These are phyloP conservation scores for Epicoccum nigrum DNA, from an alignment of 2,329 filamentous ascomycete genomes.

Conservation along the genomic window DNA sequence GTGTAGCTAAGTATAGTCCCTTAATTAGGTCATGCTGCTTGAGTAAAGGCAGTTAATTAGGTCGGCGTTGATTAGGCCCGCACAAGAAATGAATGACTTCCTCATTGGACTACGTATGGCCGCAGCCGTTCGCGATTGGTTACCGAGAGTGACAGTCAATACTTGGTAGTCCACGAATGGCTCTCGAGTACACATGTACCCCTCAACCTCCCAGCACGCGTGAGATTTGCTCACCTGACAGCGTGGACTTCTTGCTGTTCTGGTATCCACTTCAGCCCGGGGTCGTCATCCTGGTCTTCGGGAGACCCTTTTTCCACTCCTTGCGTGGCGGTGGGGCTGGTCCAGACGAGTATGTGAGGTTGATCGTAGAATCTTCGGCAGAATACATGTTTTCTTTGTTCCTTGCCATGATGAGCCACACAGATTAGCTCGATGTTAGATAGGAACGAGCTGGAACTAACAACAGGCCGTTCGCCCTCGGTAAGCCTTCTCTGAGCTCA, in stretches of 20 bases:
- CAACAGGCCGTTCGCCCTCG: conserved; percentile 21
- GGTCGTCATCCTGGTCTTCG: conserved; percentile 24
- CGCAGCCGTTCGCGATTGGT: conserved; percentile 33
- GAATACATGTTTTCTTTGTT: background rate
- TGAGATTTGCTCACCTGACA: conserved; percentile 43
- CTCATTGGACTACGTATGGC: conserved; percentile 23
- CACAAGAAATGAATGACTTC: conserved; percentile 27
- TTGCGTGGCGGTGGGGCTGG: conserved; percentile 17
- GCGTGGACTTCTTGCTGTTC: conserved; percentile 27
- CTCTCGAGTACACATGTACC: conserved; percentile 39
- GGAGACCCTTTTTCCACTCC: conserved; percentile 17
- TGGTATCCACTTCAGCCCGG: conserved; percentile 12
- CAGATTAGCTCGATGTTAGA: conserved; percentile 5
- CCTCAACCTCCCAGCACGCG: conserved; percentile 25
- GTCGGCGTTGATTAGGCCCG: conserved; percentile 9
- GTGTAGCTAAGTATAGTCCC: conserved; percentile 39
- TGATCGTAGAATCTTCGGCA: conserved; percentile 10
- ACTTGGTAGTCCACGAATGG: conserved; percentile 45
- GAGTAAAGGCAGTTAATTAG: conserved; percentile 45
- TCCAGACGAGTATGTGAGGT: conserved; percentile 1
- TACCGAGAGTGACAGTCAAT: conserved; percentile 45
- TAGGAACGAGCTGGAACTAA: conserved; percentile 10
- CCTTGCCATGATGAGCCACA: background rate
- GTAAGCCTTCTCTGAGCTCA: conserved; percentile 16
- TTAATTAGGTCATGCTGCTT: conserved; percentile 36